Conservation (phyloP, 1,284 basidiomycete genomes). For the Quambalaria eucalypti region DNA sequence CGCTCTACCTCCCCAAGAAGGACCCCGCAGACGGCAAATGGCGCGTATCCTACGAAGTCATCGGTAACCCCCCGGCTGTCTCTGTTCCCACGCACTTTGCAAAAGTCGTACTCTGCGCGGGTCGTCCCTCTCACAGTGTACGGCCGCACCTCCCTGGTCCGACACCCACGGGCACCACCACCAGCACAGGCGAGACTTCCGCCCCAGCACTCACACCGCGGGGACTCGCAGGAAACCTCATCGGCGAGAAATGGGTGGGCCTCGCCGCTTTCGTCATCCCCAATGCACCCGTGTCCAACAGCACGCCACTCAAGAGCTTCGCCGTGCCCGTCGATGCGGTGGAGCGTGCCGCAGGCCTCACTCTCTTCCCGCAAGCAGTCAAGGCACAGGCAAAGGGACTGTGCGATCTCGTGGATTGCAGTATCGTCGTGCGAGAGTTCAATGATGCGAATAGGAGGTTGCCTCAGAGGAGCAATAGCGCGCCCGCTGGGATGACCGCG, state of each 20-base stretch:
- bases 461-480: conserved; percentile 1
- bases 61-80: conserved; percentile 79
- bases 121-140: neutral
- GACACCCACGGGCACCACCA: neutral
- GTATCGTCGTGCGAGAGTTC: conserved; percentile 40
- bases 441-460: neutral
- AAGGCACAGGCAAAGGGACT: conserved; percentile 75
- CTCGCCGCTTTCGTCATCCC: conserved; percentile 44
- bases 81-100: conserved; percentile 96
- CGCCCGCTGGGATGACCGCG: neutral
- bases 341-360: conserved; percentile 80
- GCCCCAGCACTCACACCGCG: neutral
- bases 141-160: too few relatives aligned
- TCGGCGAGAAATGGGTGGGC: conserved; percentile 9
- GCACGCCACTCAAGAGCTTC: conserved; percentile 29
- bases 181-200: neutral
- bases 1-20: conserved; percentile 82
- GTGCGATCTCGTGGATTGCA: conserved; percentile 53
- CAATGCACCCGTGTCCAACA: conserved; percentile 43
- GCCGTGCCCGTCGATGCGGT: conserved; percentile 66
- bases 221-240: conserved; percentile 1
- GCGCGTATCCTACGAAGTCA: conserved; percentile 78
- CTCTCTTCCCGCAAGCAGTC: conserved; percentile 74
- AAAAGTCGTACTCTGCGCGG: conserved; percentile 71
- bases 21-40: conserved; percentile 84